A percentile compares a stretch with the other conserved stretches of the same genome.
Evolutionary conservation across 495 filamentous ascomycete species (phyloP).

Genomic region (Pseudoneurospora amorphoporcata): DNA sequence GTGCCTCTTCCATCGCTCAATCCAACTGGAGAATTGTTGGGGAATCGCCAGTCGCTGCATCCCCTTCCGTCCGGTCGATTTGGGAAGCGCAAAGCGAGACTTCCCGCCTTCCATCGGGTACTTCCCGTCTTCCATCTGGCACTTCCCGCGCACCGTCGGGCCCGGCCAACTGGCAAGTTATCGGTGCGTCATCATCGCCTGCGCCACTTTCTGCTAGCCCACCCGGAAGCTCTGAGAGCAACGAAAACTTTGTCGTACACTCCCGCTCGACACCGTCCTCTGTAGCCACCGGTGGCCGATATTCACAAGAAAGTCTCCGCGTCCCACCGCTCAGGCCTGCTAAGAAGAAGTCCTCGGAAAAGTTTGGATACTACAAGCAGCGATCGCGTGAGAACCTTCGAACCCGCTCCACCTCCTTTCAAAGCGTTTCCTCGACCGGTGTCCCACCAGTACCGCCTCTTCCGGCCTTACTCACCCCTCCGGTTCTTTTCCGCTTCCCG

Average conservation of each 20-base stretch:
- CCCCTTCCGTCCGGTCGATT: not conserved
- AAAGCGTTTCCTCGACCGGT: slow-evolving; percentile 31
- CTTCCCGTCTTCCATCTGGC: not conserved
- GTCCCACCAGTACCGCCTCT: slow-evolving; percentile 25
- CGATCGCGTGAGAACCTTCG: slow-evolving; percentile 39
- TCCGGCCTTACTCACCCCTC: slow-evolving; percentile 22
- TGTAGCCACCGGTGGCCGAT: slow-evolving; percentile 19
- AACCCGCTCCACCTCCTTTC: slow-evolving; percentile 36
- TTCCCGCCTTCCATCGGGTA: not conserved
- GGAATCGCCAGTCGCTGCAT: not conserved
- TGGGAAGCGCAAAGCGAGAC: not conserved
- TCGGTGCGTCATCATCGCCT: not conserved
- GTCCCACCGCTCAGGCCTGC: slow-evolving; percentile 39
- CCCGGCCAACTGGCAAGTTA: not conserved
- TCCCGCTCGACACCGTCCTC: slow-evolving; percentile 32
- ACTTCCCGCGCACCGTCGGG: not conserved
- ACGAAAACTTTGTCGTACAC: slow-evolving; percentile 38
- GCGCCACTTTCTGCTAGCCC: slow-evolving; percentile 14
- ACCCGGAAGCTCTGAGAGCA: slow-evolving; percentile 16
- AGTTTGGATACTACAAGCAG: slow-evolving; percentile 36
- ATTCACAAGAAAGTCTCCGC: slow-evolving; percentile 45
- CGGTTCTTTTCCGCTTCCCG: slow-evolving; percentile 15
- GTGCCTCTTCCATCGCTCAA: slow-evolving; percentile 1
- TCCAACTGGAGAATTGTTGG: not conserved
- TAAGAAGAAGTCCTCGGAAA: slow-evolving; percentile 36